Evolutionary conservation across 2,329 filamentous ascomycete species (phyloP).

Genomic region (Penicillium nordicum): DNA sequence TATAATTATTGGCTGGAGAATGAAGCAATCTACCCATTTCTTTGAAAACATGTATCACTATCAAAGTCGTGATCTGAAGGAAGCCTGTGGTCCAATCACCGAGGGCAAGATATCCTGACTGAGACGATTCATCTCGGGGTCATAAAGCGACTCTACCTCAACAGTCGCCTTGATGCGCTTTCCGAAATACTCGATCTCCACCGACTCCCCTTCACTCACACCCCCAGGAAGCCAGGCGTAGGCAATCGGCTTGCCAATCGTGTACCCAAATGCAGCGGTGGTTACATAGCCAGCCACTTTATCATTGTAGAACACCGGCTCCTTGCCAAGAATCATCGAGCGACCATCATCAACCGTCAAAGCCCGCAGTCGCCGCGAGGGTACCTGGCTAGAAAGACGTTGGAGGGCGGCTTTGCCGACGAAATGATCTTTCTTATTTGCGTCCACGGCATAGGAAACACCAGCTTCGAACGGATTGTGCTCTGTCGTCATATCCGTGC

Average conservation of each 20-base stretch:
- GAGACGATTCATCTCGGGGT: conserved; percentile 41
- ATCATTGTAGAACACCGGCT: conserved; percentile 55
- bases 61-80: conserved; percentile 11
- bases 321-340: conserved; percentile 60
- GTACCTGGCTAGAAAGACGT: conserved; percentile 39
- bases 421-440: conserved; percentile 37
- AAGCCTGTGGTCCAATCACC: conserved; percentile 4
- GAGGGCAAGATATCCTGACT: conserved; percentile 18
- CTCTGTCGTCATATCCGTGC: conserved; percentile 59
- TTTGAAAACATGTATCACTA: neutral
- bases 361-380: conserved; percentile 42
- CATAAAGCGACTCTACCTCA: conserved; percentile 49
- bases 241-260: conserved; percentile 56
- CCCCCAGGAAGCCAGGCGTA: conserved; percentile 55
- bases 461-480: conserved; percentile 61
- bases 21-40: neutral
- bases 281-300: conserved; percentile 56
- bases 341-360: conserved; percentile 55
- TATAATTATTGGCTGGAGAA: neutral
- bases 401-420: conserved; percentile 53
- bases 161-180: conserved; percentile 54
- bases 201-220: conserved; percentile 47
- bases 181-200: conserved; percentile 63
- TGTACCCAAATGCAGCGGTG: conserved; percentile 60
- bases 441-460: conserved; percentile 50